These are phyloP conservation scores for Plantago rigida DNA, from an alignment of 305 asterid species.

Conservation along the genomic window DNA sequence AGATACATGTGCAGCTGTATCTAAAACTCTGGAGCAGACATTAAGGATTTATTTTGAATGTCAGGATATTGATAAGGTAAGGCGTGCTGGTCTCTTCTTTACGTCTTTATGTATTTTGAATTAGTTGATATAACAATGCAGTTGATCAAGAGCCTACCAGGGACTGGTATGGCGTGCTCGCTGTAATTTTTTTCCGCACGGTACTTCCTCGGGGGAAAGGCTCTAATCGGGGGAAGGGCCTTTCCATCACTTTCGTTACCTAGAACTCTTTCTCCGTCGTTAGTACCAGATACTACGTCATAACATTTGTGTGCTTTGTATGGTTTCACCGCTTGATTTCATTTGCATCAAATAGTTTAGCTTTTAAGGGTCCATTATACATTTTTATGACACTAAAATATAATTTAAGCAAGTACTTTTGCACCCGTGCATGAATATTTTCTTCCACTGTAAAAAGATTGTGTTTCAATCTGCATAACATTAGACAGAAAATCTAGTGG, in stretches of 20 bases:
- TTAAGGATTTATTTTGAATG: slow-evolving; percentile 68
- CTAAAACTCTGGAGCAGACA: slow-evolving; percentile 88
- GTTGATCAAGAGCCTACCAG: slow-evolving; percentile 6
- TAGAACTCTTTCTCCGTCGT: too few relatives aligned
- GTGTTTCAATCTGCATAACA: not conserved
- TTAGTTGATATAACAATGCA: slow-evolving; percentile 8
- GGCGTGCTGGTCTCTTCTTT: slow-evolving; percentile 16
- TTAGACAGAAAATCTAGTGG: slow-evolving; percentile 1
- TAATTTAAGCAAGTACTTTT: not conserved
- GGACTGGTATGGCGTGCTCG: not conserved
- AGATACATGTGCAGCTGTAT: slow-evolving; percentile 86
- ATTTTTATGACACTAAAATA: not conserved
- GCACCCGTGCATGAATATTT: not conserved
- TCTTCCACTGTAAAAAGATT: not conserved
- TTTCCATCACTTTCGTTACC: too few relatives aligned
- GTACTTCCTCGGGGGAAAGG: too few relatives aligned
- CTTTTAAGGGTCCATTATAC: not conserved
- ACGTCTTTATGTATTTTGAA: slow-evolving; percentile 17
- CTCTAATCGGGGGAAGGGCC: too few relatives aligned
- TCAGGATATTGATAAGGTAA: slow-evolving; percentile 60
- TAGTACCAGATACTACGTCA: too few relatives aligned
- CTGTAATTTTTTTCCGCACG: not conserved
- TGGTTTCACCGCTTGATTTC: not conserved
- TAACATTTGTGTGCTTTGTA: too few relatives aligned
- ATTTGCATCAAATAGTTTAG: not conserved